Base-by-base conservation (phyloP, 2,329 filamentous ascomycete genomes). In the Claviceps arundinis region DNA sequence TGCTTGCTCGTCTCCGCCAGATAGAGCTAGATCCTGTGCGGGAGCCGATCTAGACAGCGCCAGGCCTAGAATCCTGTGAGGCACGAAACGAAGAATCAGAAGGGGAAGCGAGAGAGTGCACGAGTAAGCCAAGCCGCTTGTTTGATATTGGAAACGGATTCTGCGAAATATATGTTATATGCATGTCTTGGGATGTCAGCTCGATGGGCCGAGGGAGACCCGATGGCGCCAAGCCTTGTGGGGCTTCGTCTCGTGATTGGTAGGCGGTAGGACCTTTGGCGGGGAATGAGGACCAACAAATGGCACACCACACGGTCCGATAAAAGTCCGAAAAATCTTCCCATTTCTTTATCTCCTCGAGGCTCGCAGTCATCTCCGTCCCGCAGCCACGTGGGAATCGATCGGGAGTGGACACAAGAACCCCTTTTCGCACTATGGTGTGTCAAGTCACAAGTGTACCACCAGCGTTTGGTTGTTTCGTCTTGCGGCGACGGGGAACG, bases 391-490 rank as follows among this genome's bases (percentile, higher is more conserved):
- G 38, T 41, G 38, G 13, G 38, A 41, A 14, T 11, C 30, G 30
- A 9, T 30, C 30, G 30, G 8, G 8, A 30, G 2, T 30, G 38
- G 16, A 40, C 16, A 40, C 38, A n/a, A 41, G 13, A 17, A 30
- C 37, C 11, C 24, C 16, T 13, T n/a, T 8, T 2, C 6, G 45
- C 41, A 42, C 40, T 5, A 47, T 24, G 43, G 34, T 47, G 48
- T 50, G 50, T 53, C 52, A 50, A 45, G 17, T 14, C n/a, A n/a
- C n/a, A n/a, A n/a, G n/a, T n/a, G n/a, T n/a, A 16, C 13, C 47
- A 48, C 52, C 48, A 50, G 48, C 37, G 16, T 17, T 50, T 16
- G 42, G 16, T 37, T 38, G 52, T 53, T 53, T 53, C 48, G 48
- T 50, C 50, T 47, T 42, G 37, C 52, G 13, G 37, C 52, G 13